Base-by-base conservation (phyloP, 805 yeast species). In the Scheffersomyces amazonensis region DNA sequence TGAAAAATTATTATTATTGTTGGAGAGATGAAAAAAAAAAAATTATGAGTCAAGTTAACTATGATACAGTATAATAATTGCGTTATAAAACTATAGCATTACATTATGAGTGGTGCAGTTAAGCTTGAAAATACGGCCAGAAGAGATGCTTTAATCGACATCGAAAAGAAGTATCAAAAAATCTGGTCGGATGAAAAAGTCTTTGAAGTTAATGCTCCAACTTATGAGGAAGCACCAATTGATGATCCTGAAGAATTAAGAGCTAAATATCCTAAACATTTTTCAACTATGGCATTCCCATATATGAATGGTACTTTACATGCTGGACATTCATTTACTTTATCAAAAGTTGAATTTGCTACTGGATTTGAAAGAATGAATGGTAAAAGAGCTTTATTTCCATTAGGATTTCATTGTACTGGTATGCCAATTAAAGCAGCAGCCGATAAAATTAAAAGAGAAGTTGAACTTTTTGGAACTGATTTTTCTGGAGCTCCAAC, bases 271-370 rank as follows among this genome's bases (percentile, higher is more conserved):
- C 98, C 98, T 40, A 93, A 93, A 64, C 85, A 75, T 68, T 83
- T 88, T 72, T 76, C 87, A 17, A 83, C 96, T 35, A 90, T 93
- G 96, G 98, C 99, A 9, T 93, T 88, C 58, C 99, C 99, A 31
- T 93, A 93, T 67, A 91, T 91, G 97, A 93, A 93, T 65, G 99
- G 99, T 72, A 93, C 87, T 35, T 73, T 93, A 49, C 99, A 93
- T 53, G 97, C 96, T 35, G 99, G 99, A 43, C 99, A 93, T 64
- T 80, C 89, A 51, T 93, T 91, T 72, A 93, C 98, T 25, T 73
- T 91, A 47, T 87, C 97, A 37, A 93, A 93, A 69, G 91, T 81
- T 36, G 99, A 93, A 64, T 93, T 83, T 60, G 82, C 90, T 32
- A 74, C 86, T 40, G 98, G 98, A 39, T 93, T 84, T 58, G 96